Percentiles rank a stretch among this genome's conserved stretches.
Evolutionary conservation across 495 filamentous ascomycete species (phyloP).

Genomic region (Trichoderma reesei): DNA sequence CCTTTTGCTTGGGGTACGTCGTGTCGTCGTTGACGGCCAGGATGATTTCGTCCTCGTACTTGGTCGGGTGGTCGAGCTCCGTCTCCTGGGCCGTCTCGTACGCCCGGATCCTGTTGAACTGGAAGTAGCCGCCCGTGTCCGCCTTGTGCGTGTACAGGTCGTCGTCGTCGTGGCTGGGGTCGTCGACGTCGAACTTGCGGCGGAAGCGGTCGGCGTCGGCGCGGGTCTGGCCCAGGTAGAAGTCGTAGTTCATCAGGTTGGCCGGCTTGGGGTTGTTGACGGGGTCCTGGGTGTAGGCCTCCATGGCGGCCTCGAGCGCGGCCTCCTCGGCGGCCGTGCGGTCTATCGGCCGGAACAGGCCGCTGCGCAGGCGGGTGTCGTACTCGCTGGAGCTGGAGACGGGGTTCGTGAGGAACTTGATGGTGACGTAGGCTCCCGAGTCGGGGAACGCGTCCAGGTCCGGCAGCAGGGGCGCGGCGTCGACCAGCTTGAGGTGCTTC

Average conservation of each 20-base stretch:
- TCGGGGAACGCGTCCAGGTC: constrained; percentile 87
- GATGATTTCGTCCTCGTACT: constrained; percentile 47
- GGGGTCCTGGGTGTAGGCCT: constrained; percentile 55
- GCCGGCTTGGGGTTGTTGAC: constrained; percentile 48
- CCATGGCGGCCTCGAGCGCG: constrained; percentile 39
- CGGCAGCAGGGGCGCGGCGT: constrained; percentile 72
- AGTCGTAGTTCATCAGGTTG: constrained; percentile 67
- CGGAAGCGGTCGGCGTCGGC: constrained; percentile 53
- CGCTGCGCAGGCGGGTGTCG: constrained; percentile 73
- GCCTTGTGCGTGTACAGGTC: constrained; percentile 52
- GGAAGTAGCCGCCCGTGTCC: constrained; percentile 45
- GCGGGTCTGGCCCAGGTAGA: constrained; percentile 56
- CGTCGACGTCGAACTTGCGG: constrained; percentile 59
- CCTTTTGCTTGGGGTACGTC: constrained; percentile 38
- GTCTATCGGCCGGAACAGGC: constrained; percentile 60
- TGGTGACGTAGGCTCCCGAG: constrained; percentile 70
- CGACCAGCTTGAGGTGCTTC: constrained; percentile 64
- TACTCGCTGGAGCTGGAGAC: constrained; percentile 48
- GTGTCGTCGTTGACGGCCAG: constrained; percentile 34
- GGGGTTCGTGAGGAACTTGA: constrained; percentile 83
- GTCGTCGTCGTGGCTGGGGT: constrained; percentile 58
- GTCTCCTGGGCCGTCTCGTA: constrained; percentile 72
- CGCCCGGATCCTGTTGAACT: constrained; percentile 65
- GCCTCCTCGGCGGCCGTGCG: constrained; percentile 40
- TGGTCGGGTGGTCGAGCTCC: constrained; percentile 54